phyloP scores from a whole-genome alignment of 805 yeast genomes.

The Ogataea wickerhamii region DNA sequence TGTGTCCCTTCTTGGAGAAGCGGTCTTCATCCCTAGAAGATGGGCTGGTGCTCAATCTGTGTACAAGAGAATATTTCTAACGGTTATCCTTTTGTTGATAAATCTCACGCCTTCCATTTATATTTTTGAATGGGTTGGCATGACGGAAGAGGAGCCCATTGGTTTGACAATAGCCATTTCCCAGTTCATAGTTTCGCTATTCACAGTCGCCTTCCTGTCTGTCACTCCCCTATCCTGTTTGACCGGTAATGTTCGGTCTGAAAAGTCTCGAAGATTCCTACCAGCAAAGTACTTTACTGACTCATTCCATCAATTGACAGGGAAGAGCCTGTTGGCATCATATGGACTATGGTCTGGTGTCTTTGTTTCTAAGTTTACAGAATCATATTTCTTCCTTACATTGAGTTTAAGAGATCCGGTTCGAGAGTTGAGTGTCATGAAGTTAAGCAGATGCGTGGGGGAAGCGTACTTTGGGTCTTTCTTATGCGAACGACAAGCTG shows the following conservation, averaged over 20 bases:
- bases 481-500: slow-evolving; percentile 56
- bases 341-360: slow-evolving; percentile 67
- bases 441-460: slow-evolving; percentile 55
- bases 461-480: slow-evolving; percentile 51
- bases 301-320: slow-evolving; percentile 49
- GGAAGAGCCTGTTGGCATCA: slow-evolving; percentile 57
- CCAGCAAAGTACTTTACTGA: slow-evolving; percentile 60
- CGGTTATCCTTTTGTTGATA: slow-evolving; percentile 40
- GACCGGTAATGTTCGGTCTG: slow-evolving; percentile 40
- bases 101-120: slow-evolving; percentile 51
- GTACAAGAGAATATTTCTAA: slow-evolving; percentile 41
- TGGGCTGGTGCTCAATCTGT: slow-evolving; percentile 73
- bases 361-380: slow-evolving; percentile 63
- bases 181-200: slow-evolving; percentile 54
- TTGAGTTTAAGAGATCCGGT: slow-evolving; percentile 71
- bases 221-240: slow-evolving; percentile 58
- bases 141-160: slow-evolving; percentile 29
- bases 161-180: slow-evolving; percentile 46
- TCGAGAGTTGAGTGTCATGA: slow-evolving; percentile 59
- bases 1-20: slow-evolving; percentile 54
- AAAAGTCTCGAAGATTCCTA: slow-evolving; percentile 38
- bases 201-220: slow-evolving; percentile 54
- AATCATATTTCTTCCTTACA: slow-evolving; percentile 76
- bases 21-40: slow-evolving; percentile 60
- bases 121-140: slow-evolving; percentile 40